phyloP scores from a whole-genome alignment of 2,329 filamentous ascomycete genomes.

The Fusarium sambucinum region DNA sequence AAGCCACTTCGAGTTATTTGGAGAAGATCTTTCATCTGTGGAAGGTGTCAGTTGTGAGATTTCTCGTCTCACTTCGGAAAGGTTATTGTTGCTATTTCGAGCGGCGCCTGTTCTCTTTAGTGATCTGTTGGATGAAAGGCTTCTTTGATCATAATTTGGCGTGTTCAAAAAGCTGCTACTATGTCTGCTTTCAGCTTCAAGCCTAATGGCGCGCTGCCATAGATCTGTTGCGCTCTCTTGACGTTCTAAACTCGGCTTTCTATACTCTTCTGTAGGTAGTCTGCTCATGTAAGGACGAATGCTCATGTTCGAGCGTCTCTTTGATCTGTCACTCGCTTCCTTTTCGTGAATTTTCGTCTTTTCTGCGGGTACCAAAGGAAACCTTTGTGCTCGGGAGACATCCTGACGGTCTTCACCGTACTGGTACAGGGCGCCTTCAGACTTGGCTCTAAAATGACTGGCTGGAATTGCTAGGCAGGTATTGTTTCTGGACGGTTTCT shows the following conservation, averaged over 20 bases:
- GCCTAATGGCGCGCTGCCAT: constrained; percentile 47
- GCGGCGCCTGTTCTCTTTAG: neutral
- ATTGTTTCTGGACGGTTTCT: constrained; percentile 53
- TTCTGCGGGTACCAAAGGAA: neutral
- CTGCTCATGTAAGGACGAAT: constrained; percentile 30
- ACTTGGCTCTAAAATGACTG: constrained; percentile 45
- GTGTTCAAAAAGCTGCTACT: constrained; percentile 26
- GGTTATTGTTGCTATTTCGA: constrained; percentile 10
- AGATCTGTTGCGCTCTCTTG: constrained; percentile 45
- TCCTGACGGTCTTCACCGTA: neutral
- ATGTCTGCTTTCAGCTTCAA: constrained; percentile 41
- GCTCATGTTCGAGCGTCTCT: constrained; percentile 34
- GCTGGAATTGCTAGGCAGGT: constrained; percentile 53
- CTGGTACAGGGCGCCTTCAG: constrained; percentile 3
- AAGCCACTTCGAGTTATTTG: constrained; percentile 29
- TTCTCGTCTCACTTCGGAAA: constrained; percentile 7
- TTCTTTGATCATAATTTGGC: constrained; percentile 4
- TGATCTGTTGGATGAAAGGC: constrained; percentile 5
- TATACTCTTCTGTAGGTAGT: constrained; percentile 18
- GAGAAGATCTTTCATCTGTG: constrained; percentile 26
- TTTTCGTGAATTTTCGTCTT: neutral
- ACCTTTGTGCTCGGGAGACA: neutral
- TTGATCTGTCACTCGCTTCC: constrained; percentile 22
- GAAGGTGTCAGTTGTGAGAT: constrained; percentile 27
- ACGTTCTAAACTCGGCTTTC: constrained; percentile 20